Conservation (phyloP, 345 rosid species). For the Pistacia vera region DNA sequence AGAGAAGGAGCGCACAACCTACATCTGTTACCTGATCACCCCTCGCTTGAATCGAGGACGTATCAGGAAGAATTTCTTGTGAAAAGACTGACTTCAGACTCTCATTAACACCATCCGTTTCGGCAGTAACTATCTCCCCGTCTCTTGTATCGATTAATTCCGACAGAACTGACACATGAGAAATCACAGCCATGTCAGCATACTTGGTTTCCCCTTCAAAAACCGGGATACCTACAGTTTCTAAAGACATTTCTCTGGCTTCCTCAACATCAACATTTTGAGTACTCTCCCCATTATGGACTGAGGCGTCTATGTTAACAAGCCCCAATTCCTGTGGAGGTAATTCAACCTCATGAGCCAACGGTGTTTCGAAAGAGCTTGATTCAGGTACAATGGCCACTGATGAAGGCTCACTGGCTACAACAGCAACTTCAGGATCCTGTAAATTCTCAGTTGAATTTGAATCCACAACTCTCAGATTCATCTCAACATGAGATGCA, state of each 20-base stretch:
- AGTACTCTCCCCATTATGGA: conserved; percentile 31
- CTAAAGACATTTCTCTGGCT: conserved; percentile 20
- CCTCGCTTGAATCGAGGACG: conserved; percentile 43
- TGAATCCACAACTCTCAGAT: conserved; percentile 31
- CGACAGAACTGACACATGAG: conserved; percentile 20
- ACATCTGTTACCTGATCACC: conserved; percentile 81
- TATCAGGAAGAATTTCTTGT: conserved; percentile 43
- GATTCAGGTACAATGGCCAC: conserved; percentile 30
- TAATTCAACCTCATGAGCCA: conserved; percentile 30
- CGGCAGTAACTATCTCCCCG: conserved; percentile 30
- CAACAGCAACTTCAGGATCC: conserved; percentile 32
- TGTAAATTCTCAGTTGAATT: conserved; percentile 28
- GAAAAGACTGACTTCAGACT: conserved; percentile 34
- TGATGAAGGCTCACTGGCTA: conserved; percentile 33
- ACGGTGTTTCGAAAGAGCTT: conserved; percentile 16
- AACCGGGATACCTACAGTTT: conserved; percentile 25
- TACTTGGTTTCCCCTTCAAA: conserved; percentile 40
- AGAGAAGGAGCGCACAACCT: conserved; percentile 72
- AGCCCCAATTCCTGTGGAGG: conserved; percentile 14
- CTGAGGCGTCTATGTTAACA: conserved; percentile 27
- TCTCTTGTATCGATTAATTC: conserved; percentile 25
- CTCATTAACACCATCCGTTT: conserved; percentile 27
- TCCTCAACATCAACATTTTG: conserved; percentile 23
- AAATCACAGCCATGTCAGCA: conserved; percentile 20
- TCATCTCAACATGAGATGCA: conserved; percentile 29